Conservation (phyloP, 2,329 filamentous ascomycete species). For the Alternaria rosae region DNA sequence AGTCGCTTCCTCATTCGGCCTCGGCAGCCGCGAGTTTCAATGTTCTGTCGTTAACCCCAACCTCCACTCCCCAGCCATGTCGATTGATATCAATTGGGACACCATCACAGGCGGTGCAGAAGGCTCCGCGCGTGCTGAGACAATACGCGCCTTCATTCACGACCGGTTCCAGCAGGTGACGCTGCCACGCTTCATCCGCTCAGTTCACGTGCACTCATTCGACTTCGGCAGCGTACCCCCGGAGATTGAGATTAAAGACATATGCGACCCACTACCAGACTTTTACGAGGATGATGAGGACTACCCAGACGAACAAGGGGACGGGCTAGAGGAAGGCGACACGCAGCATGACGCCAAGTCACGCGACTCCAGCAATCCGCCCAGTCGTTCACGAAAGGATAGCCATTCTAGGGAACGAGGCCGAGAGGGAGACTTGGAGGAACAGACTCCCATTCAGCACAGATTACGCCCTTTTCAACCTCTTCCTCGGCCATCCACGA, state of each 20-base stretch:
- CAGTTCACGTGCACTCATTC: constrained; percentile 92
- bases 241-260: constrained; percentile 91
- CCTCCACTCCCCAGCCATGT: constrained; percentile 67
- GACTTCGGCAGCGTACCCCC: constrained; percentile 86
- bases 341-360: constrained; percentile 23
- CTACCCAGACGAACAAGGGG: constrained; percentile 64
- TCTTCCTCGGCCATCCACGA: constrained; percentile 35
- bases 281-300: constrained; percentile 89
- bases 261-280: constrained; percentile 92
- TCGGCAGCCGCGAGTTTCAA: constrained; percentile 16
- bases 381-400: constrained; percentile 46
- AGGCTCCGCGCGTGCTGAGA: constrained; percentile 81
- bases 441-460: constrained; percentile 25
- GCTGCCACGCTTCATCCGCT: constrained; percentile 94
- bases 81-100: constrained; percentile 97
- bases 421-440: constrained; percentile 25
- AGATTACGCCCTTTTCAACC: constrained; percentile 34
- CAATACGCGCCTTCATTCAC: constrained; percentile 92
- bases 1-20: constrained; percentile 30
- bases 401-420: constrained; percentile 34
- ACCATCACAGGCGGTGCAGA: constrained; percentile 88
- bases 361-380: constrained; percentile 34
- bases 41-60: constrained; percentile 34
- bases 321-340: constrained; percentile 46
- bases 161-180: constrained; percentile 92